Conservation (phyloP, 306 rosid genomes). For the Vigna nakashimae region DNA sequence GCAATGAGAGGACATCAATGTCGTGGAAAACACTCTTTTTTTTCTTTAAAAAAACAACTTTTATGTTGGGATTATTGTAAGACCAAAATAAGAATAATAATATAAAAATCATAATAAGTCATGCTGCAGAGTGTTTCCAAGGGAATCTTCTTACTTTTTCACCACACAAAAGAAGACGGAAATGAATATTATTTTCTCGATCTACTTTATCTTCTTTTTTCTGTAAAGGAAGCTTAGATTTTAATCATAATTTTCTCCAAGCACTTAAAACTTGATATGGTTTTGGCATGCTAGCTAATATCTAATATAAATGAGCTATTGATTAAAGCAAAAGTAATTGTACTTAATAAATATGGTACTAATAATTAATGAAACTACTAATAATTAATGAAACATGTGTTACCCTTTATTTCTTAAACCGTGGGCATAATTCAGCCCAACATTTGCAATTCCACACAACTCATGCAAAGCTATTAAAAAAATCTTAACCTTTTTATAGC, state of each 20-base stretch:
- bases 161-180: conserved; percentile 5
- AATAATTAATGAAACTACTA: not conserved
- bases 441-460: not conserved
- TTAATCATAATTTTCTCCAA: not conserved
- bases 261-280: not conserved
- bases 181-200: conserved; percentile 7
- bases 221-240: not conserved
- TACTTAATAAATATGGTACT: not conserved
- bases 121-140: conserved; percentile 18
- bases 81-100: not conserved
- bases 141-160: conserved; percentile 40
- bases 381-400: not conserved
- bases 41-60: no score
- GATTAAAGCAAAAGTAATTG: not conserved
- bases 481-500: not conserved
- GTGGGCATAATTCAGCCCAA: not conserved
- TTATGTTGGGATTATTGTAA: not conserved
- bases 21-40: not conserved
- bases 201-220: not conserved
- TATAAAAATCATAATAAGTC: conserved; percentile 1
- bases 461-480: not conserved
- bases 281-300: conserved; percentile 9
- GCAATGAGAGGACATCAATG: not conserved
- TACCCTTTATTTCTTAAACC: not conserved
- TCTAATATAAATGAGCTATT: no score